Evolutionary conservation across 345 rosid genomes (phyloP).

Genomic region (Limnanthes douglasii): DNA sequence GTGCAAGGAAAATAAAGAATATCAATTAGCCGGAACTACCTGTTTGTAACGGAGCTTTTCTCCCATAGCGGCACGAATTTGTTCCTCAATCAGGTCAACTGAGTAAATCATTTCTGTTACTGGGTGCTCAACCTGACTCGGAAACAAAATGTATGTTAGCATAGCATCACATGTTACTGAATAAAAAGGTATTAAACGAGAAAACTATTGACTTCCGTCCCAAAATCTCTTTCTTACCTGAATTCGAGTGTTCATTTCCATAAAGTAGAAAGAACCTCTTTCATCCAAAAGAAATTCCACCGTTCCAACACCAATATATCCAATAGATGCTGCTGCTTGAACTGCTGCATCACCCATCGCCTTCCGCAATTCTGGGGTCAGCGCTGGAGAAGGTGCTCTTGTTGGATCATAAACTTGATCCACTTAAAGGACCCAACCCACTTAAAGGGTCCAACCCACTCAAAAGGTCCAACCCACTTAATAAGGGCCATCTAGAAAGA

Average conservation of each 20-base stretch:
- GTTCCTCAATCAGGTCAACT: constrained; percentile 95
- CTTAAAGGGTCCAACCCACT: too few species aligned
- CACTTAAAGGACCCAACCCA: too few species aligned
- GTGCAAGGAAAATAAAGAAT: too few species aligned
- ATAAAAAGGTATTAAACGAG: not conserved
- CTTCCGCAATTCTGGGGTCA: constrained; percentile 84
- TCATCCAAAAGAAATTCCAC: constrained; percentile 97
- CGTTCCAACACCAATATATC: constrained; percentile 95
- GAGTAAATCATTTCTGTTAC: constrained; percentile 98
- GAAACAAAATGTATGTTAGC: too few species aligned
- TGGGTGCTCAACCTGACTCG: constrained; percentile 94
- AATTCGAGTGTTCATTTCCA: constrained; percentile 99
- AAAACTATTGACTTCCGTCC: not conserved
- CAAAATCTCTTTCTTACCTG: constrained; percentile 35
- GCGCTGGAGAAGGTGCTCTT: constrained; percentile 99
- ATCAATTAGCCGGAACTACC: constrained; percentile 41
- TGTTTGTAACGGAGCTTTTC: constrained; percentile 77
- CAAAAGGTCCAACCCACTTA: too few species aligned
- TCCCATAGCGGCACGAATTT: constrained; percentile 97
- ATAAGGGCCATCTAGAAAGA: too few species aligned
- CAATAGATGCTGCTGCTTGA: constrained; percentile 98
- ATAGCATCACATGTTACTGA: not conserved
- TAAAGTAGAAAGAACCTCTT: constrained; percentile 94
- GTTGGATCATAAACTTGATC: too few species aligned
- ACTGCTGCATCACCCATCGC: constrained; percentile 99